Conservation (phyloP, 176 grass and related monocot species). For the Chrysopogon serrulatus region DNA sequence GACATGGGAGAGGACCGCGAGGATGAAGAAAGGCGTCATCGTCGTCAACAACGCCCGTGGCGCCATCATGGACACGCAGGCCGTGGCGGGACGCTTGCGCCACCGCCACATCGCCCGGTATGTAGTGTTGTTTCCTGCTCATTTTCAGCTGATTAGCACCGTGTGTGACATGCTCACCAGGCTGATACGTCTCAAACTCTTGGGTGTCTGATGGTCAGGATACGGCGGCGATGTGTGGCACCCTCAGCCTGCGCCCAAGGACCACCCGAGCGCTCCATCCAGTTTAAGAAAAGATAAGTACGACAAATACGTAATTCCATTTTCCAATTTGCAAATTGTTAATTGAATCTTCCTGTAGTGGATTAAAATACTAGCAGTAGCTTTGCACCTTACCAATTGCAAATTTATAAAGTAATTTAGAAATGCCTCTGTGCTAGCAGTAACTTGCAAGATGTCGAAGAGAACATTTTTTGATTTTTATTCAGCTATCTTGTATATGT, state of each 20-base stretch:
- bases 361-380: too few relatives aligned
- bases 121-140: background rate
- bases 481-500: too few relatives aligned
- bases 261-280: slow-evolving; percentile 79
- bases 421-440: too few relatives aligned
- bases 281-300: too few relatives aligned
- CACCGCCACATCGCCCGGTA: slow-evolving; percentile 59
- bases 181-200: background rate
- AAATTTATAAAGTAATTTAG: too few relatives aligned
- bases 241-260: slow-evolving; percentile 74
- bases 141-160: background rate
- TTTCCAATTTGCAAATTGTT: too few relatives aligned
- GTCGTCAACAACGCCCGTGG: slow-evolving; percentile 82
- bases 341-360: too few relatives aligned
- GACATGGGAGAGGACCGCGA: slow-evolving; percentile 73
- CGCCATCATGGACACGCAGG: slow-evolving; percentile 74
- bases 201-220: slow-evolving; percentile 16
- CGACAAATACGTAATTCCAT: too few relatives aligned
- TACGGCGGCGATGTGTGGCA: slow-evolving; percentile 73
- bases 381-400: too few relatives aligned
- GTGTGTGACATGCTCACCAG: background rate
- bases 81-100: slow-evolving; percentile 64
- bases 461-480: too few relatives aligned
- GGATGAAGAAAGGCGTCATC: slow-evolving; percentile 75
- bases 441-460: too few relatives aligned